Percentiles rank a stretch among this genome's conserved stretches.
Evolutionary conservation across 2,329 filamentous ascomycete species (phyloP).

Genomic region (Acrocalymma vagum): DNA sequence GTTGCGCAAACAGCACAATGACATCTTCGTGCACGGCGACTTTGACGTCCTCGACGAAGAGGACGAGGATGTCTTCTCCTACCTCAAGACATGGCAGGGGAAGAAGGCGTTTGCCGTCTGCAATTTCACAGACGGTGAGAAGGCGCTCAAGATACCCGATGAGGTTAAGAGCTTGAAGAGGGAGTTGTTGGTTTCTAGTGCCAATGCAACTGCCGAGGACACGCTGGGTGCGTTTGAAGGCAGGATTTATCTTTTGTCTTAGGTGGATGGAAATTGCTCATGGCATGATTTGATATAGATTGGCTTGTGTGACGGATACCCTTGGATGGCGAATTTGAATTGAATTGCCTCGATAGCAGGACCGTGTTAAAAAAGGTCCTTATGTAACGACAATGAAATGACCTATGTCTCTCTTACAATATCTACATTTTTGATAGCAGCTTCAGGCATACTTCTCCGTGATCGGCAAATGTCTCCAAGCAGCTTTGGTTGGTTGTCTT

Average conservation of each 20-base stretch:
- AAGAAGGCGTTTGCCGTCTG: conserved; percentile 40
- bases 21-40: conserved; percentile 69
- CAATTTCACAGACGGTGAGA: conserved; percentile 44
- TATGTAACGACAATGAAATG: too few species aligned
- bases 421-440: too few species aligned
- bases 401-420: too few species aligned
- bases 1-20: conserved; percentile 64
- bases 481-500: too few species aligned
- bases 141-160: conserved; percentile 43
- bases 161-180: conserved; percentile 37
- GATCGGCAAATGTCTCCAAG: too few species aligned
- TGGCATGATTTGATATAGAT: neutral
- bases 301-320: too few species aligned
- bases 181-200: conserved; percentile 33
- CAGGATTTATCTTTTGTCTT: conserved; percentile 34
- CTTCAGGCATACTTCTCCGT: too few species aligned
- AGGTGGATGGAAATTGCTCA: neutral
- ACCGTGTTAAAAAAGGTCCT: too few species aligned
- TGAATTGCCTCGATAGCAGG: too few species aligned
- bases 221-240: conserved; percentile 38
- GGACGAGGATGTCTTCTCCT: conserved; percentile 66
- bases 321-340: neutral
- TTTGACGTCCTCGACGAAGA: conserved; percentile 63
- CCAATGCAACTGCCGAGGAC: conserved; percentile 22
- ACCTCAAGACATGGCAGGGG: conserved; percentile 39